phyloP scores from a whole-genome alignment of 306 rosid genomes.

The Casuarina equisetifolia region DNA sequence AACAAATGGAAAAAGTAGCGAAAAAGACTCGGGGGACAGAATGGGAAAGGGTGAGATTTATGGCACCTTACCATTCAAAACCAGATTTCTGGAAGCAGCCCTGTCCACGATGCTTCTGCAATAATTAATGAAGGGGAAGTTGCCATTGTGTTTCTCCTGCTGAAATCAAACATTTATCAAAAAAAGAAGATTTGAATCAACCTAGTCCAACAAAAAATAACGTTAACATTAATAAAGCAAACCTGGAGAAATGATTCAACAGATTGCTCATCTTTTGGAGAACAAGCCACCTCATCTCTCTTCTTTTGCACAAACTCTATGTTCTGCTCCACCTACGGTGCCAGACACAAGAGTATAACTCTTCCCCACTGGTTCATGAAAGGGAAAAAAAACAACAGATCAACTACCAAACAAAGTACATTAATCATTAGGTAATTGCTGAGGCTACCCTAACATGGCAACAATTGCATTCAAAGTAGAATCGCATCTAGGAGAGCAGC shows the following conservation, averaged over 20 bases:
- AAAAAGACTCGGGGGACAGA: neutral
- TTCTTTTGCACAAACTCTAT: conserved; percentile 67
- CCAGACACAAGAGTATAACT: conserved; percentile 1
- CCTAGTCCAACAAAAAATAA: neutral
- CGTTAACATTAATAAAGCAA: conserved; percentile 2
- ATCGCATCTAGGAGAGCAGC: neutral
- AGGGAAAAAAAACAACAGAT: neutral
- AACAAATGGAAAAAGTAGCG: neutral
- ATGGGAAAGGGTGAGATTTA: conserved; percentile 21
- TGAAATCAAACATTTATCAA: conserved; percentile 33
- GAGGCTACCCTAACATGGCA: neutral
- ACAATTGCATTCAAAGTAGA: neutral
- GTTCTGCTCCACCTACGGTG: conserved; percentile 77
- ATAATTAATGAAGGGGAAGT: conserved; percentile 60
- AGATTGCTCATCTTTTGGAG: conserved; percentile 77
- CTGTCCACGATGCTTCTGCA: conserved; percentile 74
- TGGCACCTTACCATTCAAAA: conserved; percentile 59
- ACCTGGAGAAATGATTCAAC: conserved; percentile 89
- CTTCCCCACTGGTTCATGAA: neutral
- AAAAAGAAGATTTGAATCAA: neutral
- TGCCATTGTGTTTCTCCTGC: conserved; percentile 62
- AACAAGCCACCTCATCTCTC: conserved; percentile 78
- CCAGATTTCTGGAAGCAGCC: conserved; percentile 64
- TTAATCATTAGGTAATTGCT: conserved; percentile 1
- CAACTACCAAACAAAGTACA: neutral